These are phyloP conservation scores for Cinnamomum micranthum DNA, from an alignment of 164 flowering plant genomes.

Conservation along the genomic window DNA sequence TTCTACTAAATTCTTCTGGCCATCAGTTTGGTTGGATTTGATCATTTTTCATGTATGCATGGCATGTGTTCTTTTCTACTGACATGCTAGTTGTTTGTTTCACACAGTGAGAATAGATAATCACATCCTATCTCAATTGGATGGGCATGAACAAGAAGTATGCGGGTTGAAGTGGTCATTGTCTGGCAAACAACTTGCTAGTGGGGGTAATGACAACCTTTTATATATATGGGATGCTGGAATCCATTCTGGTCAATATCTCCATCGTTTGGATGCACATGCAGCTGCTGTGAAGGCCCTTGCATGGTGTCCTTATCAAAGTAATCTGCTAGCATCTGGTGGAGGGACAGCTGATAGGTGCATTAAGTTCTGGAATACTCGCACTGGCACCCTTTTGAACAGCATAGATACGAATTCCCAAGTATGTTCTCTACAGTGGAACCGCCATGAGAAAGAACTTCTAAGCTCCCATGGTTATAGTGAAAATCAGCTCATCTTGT, in stretches of 20 bases:
- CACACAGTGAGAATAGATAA: slow-evolving; percentile 4
- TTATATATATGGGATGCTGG: slow-evolving; percentile 12
- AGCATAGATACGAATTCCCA: slow-evolving; percentile 5
- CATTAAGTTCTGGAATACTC: slow-evolving; percentile 8
- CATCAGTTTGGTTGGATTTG: too few species aligned
- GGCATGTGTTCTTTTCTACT: background rate
- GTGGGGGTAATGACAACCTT: slow-evolving; percentile 12
- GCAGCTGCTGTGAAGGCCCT: slow-evolving; percentile 8
- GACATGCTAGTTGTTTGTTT: background rate
- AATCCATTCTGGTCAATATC: background rate
- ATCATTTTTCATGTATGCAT: too few species aligned
- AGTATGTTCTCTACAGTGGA: slow-evolving; percentile 11
- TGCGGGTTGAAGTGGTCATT: slow-evolving; percentile 14
- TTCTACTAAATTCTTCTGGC: too few species aligned
- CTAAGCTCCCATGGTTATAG: slow-evolving; percentile 11
- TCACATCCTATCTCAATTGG: slow-evolving; percentile 1
- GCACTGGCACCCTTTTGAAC: background rate
- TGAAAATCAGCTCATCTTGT: slow-evolving; percentile 6
- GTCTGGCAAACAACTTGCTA: slow-evolving; percentile 12
- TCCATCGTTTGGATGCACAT: slow-evolving; percentile 7
- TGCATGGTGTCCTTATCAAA: slow-evolving; percentile 9
- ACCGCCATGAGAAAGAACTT: slow-evolving; percentile 1
- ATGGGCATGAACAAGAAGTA: slow-evolving; percentile 12
- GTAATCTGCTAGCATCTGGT: slow-evolving; percentile 8
- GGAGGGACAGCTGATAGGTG: slow-evolving; percentile 8